Base-by-base conservation (phyloP, 2,329 filamentous ascomycete genomes). In the Penicillium digitatum region DNA sequence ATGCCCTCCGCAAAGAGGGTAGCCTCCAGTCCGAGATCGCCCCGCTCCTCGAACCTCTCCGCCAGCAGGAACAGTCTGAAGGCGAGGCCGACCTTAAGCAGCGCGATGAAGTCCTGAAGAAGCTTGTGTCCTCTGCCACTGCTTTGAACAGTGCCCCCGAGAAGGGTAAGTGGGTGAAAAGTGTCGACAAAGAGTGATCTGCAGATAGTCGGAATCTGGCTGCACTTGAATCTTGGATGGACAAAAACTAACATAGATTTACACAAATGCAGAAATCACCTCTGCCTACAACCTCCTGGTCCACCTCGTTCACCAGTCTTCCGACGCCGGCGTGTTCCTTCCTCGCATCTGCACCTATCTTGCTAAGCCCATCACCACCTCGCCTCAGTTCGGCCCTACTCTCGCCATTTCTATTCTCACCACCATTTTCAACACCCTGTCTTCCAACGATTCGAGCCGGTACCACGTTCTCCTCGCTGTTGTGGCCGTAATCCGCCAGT, bases 271-370 rank as follows among this genome's bases (percentile, higher is more conserved):
- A 86, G 93, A 97, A 76, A 94, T 96, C 74, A 92, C 90, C 58
- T 88, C 93, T 56, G 90, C 93, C 58, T 96, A 96, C 79, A 97
- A 99, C 79, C 87, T 97, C 66, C 87, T 99, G 74, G 87, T 97
- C 71, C 90, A 96, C 80, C 87, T 99, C 57, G 85, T 95, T 64
- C 82, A 90, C 68, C 90, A 95, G 78, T 90, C 91, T 57, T 85
- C 88, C 67, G 89, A 92, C 66, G 84, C 88, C 64, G 87, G 90
- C 75, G 89, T 88, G 77, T 88, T 94, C 79, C 86, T 99, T 63
- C 88, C 90, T 56, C 83, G 84, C 67, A 87, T 99, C 69, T 97
- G 94, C 84, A 82, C 86, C 69, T 93, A 95, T 78, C 89, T 99
- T 70, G 85, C 85, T 63, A 88, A 90, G 74, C 93, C 94, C 61